phyloP scores from a whole-genome alignment of 768 basidiomycete species.

The Lepiota subincarnata region DNA sequence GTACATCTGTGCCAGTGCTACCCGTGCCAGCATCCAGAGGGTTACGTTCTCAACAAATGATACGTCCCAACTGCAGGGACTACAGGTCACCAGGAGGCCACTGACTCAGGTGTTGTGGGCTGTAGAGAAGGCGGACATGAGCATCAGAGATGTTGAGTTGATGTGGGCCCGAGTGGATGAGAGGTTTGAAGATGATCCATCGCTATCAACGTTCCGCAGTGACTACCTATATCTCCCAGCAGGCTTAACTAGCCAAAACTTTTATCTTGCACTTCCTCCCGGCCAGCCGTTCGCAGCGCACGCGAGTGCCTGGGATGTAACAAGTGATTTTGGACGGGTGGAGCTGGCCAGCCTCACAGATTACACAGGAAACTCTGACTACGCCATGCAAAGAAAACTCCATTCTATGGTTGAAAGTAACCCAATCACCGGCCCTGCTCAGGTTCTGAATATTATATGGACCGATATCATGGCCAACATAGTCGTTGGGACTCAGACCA shows the following conservation, averaged over 20 bases:
- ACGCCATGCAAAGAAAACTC: not conserved
- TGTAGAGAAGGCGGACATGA: not conserved
- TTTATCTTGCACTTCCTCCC: not conserved
- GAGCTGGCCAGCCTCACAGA: not conserved
- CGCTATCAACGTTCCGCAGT: not conserved
- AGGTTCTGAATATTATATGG: not conserved
- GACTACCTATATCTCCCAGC: not conserved
- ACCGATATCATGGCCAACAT: conserved; percentile 2
- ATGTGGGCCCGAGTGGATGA: not conserved
- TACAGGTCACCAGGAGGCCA: not conserved
- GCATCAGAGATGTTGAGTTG: not conserved
- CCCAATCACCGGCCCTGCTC: not conserved
- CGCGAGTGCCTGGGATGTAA: not conserved
- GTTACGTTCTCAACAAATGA: too few relatives aligned
- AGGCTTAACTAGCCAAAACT: not conserved
- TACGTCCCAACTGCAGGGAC: not conserved
- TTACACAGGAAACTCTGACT: not conserved
- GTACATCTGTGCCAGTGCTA: conserved; percentile 17
- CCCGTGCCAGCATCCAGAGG: conserved; percentile 1
- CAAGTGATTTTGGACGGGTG: too few relatives aligned
- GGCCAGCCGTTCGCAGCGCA: not conserved
- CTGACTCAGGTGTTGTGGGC: not conserved
- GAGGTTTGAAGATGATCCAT: not conserved
- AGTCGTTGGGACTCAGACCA: not conserved
- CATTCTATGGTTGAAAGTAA: not conserved